Evolutionary conservation across 192 early-diverging fungal species (phyloP).

Genomic region (Linnemannia hyalina): DNA sequence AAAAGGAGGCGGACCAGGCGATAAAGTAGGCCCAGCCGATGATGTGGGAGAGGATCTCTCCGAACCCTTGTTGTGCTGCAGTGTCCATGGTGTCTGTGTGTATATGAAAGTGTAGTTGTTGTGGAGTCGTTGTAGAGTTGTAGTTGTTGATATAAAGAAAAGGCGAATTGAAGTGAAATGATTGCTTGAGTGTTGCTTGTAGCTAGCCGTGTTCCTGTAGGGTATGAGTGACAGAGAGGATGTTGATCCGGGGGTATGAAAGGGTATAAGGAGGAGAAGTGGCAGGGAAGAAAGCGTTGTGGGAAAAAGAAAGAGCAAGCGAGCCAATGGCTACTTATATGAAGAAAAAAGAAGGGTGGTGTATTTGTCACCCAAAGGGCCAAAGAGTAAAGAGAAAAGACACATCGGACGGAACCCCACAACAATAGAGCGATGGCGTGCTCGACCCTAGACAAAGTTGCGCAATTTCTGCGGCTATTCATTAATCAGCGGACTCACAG

Average conservation of each 20-base stretch:
- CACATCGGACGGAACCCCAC: not conserved
- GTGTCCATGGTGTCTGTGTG: not conserved
- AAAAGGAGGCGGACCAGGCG: slow-evolving; percentile 91
- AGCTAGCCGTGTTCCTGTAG: not conserved
- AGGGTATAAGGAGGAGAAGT: not conserved
- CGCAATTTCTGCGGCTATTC: not conserved
- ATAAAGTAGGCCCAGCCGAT: slow-evolving; percentile 70
- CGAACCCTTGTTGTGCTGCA: slow-evolving; percentile 5
- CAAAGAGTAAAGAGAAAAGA: not conserved
- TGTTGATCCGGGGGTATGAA: not conserved
- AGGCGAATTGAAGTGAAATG: not conserved
- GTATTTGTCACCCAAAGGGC: not conserved
- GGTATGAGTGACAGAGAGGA: not conserved
- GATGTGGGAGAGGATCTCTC: slow-evolving; percentile 9
- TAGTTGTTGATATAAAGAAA: not conserved
- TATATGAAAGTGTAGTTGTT: not conserved
- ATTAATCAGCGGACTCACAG: not conserved
- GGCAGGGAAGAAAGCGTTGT: not conserved
- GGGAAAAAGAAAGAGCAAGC: not conserved
- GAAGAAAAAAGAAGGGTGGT: not conserved
- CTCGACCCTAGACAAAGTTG: not conserved
- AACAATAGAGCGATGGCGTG: not conserved
- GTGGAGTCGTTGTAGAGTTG: not conserved
- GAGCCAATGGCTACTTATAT: slow-evolving; percentile 1
- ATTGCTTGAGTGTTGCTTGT: not conserved